Evolutionary conservation across 148 eudicot genomes (phyloP), one percentile per base, ranked within the genome.

Genomic region (Dianthus caryophyllus): DNA sequence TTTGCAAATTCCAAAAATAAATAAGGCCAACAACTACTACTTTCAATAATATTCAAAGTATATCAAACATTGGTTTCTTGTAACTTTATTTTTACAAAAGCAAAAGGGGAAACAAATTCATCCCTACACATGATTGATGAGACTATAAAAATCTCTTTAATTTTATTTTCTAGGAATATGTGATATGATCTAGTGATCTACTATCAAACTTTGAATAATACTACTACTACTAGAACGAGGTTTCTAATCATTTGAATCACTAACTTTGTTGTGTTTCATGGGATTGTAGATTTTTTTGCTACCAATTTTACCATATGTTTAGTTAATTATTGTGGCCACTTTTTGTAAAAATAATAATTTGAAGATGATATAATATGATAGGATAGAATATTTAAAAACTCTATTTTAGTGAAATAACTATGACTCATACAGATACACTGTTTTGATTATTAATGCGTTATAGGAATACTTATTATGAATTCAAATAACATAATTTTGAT

Each of bases 211-310:
- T n/a, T n/a, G n/a, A n/a, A n/a, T n/a, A n/a, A n/a, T n/a, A n/a
- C n/a, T n/a, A n/a, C n/a, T n/a, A 3, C 56, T 52, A 52, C 29
- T 52, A 52, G 61, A 39, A 12, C 16, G 11, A 22, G 27, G 5
- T 4, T 18, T 15, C 73, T 65, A 76, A 76, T 76, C 79, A 76
- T 76, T 76, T 70, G 74, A 41, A 76, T 70, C 79, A 70, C 79
- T 76, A 70, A 49, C 75, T 71, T 73, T 64, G 21, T 70, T 50
- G 52, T 59, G 64, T 76, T 76, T 70, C 47, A 69, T 75, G 64
- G 77, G 69, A 75, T 74, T 62, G 56, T 21, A 61, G n/a, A 31
- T 33, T 41, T 31, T 25, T 41, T 26, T 5, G 13, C 0, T 18
- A 41, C 69, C 75, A 61, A 71, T 69, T 26, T 49, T 20, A 6